Base-by-base conservation (phyloP, 1,284 basidiomycete genomes). In the Bondarzewia mesenterica region DNA sequence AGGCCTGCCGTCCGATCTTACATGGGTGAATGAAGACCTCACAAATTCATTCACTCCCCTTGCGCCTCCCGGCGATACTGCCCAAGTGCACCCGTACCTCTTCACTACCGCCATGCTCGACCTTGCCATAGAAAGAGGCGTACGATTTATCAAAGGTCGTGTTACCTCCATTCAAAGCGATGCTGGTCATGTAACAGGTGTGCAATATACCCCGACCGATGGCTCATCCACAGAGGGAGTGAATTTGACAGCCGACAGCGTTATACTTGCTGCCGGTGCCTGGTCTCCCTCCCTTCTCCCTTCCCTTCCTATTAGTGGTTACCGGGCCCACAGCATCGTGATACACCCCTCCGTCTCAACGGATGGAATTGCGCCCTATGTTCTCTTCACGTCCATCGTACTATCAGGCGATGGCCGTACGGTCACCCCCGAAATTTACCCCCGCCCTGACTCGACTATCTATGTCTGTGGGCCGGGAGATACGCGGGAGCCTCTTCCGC, bases 241-340 rank as follows among this genome's bases (percentile, higher is more conserved):
- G 20, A 40, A 52, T 10, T 59, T 83, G 23, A 59, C 68, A 2
- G 82, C 84, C 22, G 81, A 81, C 3, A 71, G 81, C 50, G 73
- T 94, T 45, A 71, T 95, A 27, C 64, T 96, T 47, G 77, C 85
- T 25, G 87, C 88, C 10, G 93, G 93, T 12, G 89, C 90, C 1
- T 97, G 93, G 93, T 90, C 91, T 0, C 77, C 89, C 8, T 61
- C 58, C 7, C 60, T 87, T 50, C 51, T 70, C 27, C 65, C 72
- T 10, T 55, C 65, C 6, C 69, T 85, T 25, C 82, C 82, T 14
- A 74, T 87, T 52, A 59, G 65, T 14, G 72, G 71, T 32, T 79
- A 72, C 3, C 80, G 85, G 45, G 83, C 81, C 0, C 84, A 87
- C 62, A 85, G 82, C 57, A 73, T 87, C 58, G 78, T 75, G 3